phyloP scores from a whole-genome alignment of 1,284 basidiomycete genomes.

The Ceratobasidium sp. region DNA sequence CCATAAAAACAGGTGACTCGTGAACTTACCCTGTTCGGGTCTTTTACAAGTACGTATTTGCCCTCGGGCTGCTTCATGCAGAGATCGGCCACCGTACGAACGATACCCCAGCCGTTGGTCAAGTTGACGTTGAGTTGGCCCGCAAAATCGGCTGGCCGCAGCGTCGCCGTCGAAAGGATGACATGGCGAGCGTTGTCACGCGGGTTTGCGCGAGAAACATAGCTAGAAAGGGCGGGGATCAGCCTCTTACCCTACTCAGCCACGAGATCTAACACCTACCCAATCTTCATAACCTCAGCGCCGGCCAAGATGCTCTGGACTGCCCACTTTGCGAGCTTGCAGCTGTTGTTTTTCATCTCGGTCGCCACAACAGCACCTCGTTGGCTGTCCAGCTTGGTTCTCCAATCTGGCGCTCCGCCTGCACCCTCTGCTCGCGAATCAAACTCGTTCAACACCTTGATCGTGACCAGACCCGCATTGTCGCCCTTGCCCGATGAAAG shows the following conservation, averaged over 20 bases:
- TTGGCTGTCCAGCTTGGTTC: conserved; percentile 94
- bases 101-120: conserved; percentile 98
- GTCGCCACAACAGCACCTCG: conserved; percentile 98
- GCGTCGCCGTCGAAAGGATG: conserved; percentile 93
- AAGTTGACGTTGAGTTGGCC: conserved; percentile 95
- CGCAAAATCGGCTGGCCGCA: conserved; percentile 95
- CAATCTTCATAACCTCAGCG: conserved; percentile 97
- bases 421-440: conserved; percentile 91
- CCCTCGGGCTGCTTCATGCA: conserved; percentile 96
- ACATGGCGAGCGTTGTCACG: conserved; percentile 96
- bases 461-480: conserved; percentile 77
- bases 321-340: conserved; percentile 97
- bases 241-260: neutral
- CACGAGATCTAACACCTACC: conserved; percentile 66
- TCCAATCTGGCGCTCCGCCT: conserved; percentile 96
- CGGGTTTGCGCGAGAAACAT: conserved; percentile 93
- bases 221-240: conserved; percentile 60
- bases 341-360: conserved; percentile 99
- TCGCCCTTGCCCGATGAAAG: conserved; percentile 52
- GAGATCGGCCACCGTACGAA: conserved; percentile 90
- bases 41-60: conserved; percentile 94
- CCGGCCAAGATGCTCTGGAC: conserved; percentile 96
- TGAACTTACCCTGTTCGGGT: conserved; percentile 89
- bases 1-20: conserved; percentile 31
- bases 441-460: conserved; percentile 97